Conservation (phyloP, 2,329 filamentous ascomycete genomes). For the Stylonectria norvegica region DNA sequence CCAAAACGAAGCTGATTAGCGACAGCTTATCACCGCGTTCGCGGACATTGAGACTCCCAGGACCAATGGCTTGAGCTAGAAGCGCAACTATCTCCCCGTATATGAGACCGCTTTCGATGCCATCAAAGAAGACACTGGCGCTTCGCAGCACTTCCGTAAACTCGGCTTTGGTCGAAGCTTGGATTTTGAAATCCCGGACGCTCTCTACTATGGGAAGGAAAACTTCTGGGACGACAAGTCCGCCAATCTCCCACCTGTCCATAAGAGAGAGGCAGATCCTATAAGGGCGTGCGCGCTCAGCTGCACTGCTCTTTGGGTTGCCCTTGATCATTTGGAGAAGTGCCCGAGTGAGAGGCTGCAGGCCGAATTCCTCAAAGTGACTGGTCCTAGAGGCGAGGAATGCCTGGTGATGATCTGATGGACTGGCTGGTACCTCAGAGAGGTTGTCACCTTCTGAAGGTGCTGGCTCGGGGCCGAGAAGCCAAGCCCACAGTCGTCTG, state of each 20-base stretch:
- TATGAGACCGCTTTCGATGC: conserved; percentile 89
- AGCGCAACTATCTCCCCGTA: conserved; percentile 78
- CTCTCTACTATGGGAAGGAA: conserved; percentile 84
- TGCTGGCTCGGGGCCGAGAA: conserved; percentile 72
- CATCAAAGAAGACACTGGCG: conserved; percentile 94
- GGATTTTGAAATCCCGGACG: conserved; percentile 68
- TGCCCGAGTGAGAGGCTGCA: conserved; percentile 69
- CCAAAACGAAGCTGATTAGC: conserved; percentile 76
- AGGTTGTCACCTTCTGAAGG: conserved; percentile 46
- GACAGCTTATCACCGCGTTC: conserved; percentile 62
- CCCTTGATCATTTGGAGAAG: conserved; percentile 71
- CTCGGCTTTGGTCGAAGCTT: conserved; percentile 62
- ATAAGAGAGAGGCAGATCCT: conserved; percentile 91
- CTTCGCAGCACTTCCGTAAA: conserved; percentile 87
- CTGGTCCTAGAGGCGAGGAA: conserved; percentile 60
- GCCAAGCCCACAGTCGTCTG: conserved; percentile 91
- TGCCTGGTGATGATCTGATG: conserved; percentile 41
- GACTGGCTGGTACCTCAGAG: conserved; percentile 43
- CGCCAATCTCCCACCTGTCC: conserved; percentile 97
- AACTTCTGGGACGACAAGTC: conserved; percentile 79
- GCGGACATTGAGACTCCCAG: conserved; percentile 39
- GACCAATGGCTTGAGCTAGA: conserved; percentile 56
- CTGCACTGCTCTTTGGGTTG: conserved; percentile 27
- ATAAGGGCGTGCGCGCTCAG: conserved; percentile 78
- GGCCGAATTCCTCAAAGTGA: conserved; percentile 80